Conservation (phyloP, 371 early-diverging fungal genomes). For the Dichotomocladium elegans region DNA sequence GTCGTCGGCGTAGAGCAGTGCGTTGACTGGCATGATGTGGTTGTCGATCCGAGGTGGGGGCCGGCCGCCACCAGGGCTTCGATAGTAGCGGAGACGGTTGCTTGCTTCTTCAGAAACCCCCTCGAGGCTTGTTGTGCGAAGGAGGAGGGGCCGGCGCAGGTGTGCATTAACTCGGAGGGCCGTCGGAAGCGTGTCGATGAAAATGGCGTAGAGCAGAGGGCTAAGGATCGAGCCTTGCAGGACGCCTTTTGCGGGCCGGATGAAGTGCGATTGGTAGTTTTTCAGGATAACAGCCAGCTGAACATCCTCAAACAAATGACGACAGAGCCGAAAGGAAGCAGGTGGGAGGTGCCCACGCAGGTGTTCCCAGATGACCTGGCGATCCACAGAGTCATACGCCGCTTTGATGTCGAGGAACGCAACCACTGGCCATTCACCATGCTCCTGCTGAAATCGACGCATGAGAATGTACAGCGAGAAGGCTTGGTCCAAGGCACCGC, state of each 20-base stretch:
- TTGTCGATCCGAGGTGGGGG: neutral
- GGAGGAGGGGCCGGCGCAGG: neutral
- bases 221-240: slow-evolving; percentile 22
- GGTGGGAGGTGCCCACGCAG: neutral
- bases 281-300: slow-evolving; percentile 1
- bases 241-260: slow-evolving; percentile 10
- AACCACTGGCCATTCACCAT: neutral
- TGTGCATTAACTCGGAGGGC: neutral
- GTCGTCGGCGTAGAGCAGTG: slow-evolving; percentile 13
- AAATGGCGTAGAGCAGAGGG: slow-evolving; percentile 19
- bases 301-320: slow-evolving; percentile 13
- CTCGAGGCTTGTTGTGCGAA: neutral
- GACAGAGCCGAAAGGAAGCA: neutral
- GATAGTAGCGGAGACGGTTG: neutral
- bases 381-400: slow-evolving; percentile 16
- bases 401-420: slow-evolving; percentile 23
- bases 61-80: neutral
- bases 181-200: slow-evolving; percentile 15
- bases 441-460: neutral
- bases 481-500: slow-evolving; percentile 20
- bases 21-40: neutral
- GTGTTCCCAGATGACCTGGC: slow-evolving; percentile 9
- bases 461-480: slow-evolving; percentile 13
- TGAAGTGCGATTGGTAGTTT: slow-evolving; percentile 1
- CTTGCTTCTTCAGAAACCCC: neutral